phyloP scores from a whole-genome alignment of 768 basidiomycete species.

The Hygrophorus russula region DNA sequence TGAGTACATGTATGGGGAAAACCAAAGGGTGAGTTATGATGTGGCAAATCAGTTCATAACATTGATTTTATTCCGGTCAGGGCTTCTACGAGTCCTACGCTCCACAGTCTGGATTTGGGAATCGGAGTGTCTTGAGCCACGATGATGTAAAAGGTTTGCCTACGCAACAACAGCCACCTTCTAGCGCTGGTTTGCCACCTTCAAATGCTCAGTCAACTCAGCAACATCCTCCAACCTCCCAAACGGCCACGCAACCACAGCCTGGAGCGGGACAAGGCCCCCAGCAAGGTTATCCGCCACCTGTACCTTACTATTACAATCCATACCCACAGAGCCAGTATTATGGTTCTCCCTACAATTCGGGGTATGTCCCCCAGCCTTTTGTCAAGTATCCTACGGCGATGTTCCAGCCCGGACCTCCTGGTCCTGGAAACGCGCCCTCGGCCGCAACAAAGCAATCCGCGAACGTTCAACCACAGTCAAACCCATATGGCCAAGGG shows the following conservation, averaged over 20 bases:
- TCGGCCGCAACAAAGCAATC: constrained; percentile 61
- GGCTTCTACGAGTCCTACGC: constrained; percentile 69
- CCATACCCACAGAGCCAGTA: constrained; percentile 72
- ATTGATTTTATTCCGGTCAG: constrained; percentile 23
- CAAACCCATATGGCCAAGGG: constrained; percentile 51
- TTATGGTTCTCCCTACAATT: constrained; percentile 60
- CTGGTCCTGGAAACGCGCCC: constrained; percentile 53
- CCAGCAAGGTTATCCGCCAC: constrained; percentile 57
- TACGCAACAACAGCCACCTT: constrained; percentile 44
- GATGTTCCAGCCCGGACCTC: constrained; percentile 64
- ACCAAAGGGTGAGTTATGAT: constrained; percentile 41
- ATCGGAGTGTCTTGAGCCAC: constrained; percentile 54
- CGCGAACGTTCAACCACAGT: constrained; percentile 35
- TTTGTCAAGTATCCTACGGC: constrained; percentile 52
- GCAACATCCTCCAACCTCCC: constrained; percentile 36
- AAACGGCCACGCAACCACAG: constrained; percentile 44
- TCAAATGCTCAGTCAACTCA: constrained; percentile 42
- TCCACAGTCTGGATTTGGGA: constrained; percentile 53
- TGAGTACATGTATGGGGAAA: constrained; percentile 64
- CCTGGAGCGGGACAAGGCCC: constrained; percentile 51
- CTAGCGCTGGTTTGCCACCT: constrained; percentile 35
- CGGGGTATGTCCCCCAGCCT: constrained; percentile 51
- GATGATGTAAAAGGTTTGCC: constrained; percentile 70
- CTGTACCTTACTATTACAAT: constrained; percentile 48
- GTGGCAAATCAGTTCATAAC: constrained; percentile 4